A percentile compares a stretch with the other conserved stretches of the same genome.
Conservation (phyloP, 1,139 yeast genomes). For the Blastobotrys malaysiensis region DNA sequence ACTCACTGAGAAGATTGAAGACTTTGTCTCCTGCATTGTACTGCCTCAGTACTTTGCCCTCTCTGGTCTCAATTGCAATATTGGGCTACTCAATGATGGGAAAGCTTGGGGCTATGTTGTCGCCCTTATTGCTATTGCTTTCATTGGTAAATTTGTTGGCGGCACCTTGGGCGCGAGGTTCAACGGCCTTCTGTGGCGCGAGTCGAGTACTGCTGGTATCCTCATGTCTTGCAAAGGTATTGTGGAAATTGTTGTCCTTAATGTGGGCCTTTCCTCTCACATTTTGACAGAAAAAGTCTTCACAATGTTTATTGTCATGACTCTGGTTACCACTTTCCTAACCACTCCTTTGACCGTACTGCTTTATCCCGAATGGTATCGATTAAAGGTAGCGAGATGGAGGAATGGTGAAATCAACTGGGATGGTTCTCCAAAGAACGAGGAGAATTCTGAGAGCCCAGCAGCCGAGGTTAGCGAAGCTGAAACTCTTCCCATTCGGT, state of each 20-base stretch:
- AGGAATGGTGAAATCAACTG: slow-evolving; percentile 41
- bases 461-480: slow-evolving; percentile 9
- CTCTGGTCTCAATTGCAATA: slow-evolving; percentile 66
- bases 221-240: slow-evolving; percentile 86
- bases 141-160: slow-evolving; percentile 60
- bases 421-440: slow-evolving; percentile 32
- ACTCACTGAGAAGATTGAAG: slow-evolving; percentile 70
- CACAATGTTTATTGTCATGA: slow-evolving; percentile 80
- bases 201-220: slow-evolving; percentile 69
- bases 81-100: slow-evolving; percentile 58
- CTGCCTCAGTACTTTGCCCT: slow-evolving; percentile 75
- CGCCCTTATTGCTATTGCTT: slow-evolving; percentile 59
- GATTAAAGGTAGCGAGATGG: slow-evolving; percentile 45
- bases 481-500: slow-evolving; percentile 10
- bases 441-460: slow-evolving; percentile 9
- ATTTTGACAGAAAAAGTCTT: slow-evolving; percentile 59
- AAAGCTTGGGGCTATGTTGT: slow-evolving; percentile 72
- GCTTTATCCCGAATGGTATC: slow-evolving; percentile 54
- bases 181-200: slow-evolving; percentile 62
- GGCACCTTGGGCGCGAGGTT: slow-evolving; percentile 60
- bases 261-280: slow-evolving; percentile 64
- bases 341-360: slow-evolving; percentile 67
- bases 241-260: slow-evolving; percentile 62
- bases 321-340: slow-evolving; percentile 63
- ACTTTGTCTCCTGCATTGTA: slow-evolving; percentile 60